Conservation (phyloP, 2,329 filamentous ascomycete genomes). For the Monilinia fructicola region DNA sequence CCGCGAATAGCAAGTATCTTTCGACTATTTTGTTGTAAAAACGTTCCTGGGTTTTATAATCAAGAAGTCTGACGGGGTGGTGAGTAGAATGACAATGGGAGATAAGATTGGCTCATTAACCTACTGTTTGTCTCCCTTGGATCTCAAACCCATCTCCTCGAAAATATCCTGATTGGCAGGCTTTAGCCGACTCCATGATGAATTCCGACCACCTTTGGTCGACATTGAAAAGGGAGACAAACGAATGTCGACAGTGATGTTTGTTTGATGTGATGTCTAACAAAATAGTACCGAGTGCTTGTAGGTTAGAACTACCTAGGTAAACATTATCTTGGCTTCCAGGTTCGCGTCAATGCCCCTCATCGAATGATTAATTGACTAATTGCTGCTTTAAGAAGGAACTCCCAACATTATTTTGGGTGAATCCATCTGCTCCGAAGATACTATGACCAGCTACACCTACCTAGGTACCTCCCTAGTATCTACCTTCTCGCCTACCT, state of each 20-base stretch:
- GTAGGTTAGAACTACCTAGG: too few species aligned
- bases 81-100: conserved; percentile 26
- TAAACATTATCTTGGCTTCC: conserved; percentile 1
- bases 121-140: conserved; percentile 86
- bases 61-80: conserved; percentile 57
- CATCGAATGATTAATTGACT: too few species aligned
- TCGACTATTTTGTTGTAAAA: conserved; percentile 88
- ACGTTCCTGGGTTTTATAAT: conserved; percentile 74
- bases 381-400: conserved; percentile 21
- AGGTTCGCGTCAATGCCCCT: conserved; percentile 16
- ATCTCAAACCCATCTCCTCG: conserved; percentile 79
- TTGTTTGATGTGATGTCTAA: conserved; percentile 3
- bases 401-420: conserved; percentile 17
- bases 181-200: conserved; percentile 69
- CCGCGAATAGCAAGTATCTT: conserved; percentile 87
- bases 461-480: too few species aligned
- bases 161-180: conserved; percentile 74
- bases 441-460: too few species aligned
- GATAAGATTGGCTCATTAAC: conserved; percentile 10
- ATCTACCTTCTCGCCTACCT: too few species aligned
- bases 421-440: conserved; percentile 5
- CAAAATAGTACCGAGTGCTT: too few species aligned
- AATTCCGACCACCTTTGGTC: conserved; percentile 41
- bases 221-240: conserved; percentile 31
- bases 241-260: conserved; percentile 5